These are phyloP conservation scores for Fraxinus baroniana DNA, from an alignment of 305 asterid species.

Conservation along the genomic window DNA sequence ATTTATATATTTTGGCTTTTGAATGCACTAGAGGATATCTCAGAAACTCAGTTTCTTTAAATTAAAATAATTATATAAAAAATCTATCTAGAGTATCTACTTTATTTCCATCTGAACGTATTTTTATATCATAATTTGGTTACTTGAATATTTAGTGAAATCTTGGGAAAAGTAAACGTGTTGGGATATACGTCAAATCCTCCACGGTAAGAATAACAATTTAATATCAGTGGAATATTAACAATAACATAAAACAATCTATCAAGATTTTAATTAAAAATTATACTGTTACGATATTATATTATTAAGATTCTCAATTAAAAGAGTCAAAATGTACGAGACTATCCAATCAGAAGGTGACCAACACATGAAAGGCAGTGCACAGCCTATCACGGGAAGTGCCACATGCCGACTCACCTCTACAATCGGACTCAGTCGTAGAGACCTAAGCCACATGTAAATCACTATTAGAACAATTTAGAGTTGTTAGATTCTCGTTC, in stretches of 20 bases:
- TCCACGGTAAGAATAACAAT: too few relatives aligned
- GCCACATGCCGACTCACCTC: not conserved
- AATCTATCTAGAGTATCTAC: not conserved
- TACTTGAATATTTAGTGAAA: not conserved
- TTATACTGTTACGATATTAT: too few relatives aligned
- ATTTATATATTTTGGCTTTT: not conserved
- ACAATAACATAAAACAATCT: too few relatives aligned
- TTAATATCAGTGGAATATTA: not conserved
- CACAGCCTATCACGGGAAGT: not conserved
- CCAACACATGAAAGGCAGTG: not conserved
- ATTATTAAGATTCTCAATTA: not conserved
- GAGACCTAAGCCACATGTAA: not conserved
- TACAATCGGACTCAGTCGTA: not conserved
- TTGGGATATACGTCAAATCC: not conserved
- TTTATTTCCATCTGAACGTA: not conserved
- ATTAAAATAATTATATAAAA: not conserved
- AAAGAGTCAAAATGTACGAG: not conserved
- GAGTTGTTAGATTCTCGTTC: not conserved
- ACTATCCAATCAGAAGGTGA: not conserved
- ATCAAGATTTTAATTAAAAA: too few relatives aligned
- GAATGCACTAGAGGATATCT: not conserved
- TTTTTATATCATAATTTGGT: not conserved
- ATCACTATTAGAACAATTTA: not conserved
- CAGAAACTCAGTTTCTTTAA: not conserved
- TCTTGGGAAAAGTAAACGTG: not conserved